Percentiles rank a stretch among this genome's conserved stretches.
Conservation (phyloP, 495 filamentous ascomycete species). For the Jackrogersella multiformis region DNA sequence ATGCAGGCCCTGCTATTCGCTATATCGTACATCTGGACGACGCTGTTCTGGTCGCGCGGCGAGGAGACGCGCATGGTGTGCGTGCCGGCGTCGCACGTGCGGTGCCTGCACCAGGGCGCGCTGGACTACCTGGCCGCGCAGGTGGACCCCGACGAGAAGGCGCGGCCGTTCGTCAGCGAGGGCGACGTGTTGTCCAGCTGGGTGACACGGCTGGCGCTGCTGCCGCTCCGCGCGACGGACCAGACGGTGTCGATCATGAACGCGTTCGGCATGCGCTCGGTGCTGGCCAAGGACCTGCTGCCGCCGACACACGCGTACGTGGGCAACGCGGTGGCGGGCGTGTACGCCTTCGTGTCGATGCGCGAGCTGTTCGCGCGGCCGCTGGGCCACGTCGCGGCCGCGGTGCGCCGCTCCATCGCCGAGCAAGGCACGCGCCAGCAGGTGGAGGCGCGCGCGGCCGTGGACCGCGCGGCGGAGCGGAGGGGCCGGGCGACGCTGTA, state of each 20-base stretch:
- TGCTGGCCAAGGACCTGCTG: constrained; percentile 37
- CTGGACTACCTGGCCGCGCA: constrained; percentile 41
- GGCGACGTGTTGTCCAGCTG: constrained; percentile 54
- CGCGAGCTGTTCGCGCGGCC: constrained; percentile 49
- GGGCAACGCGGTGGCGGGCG: constrained; percentile 43
- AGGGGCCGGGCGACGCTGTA: constrained; percentile 42
- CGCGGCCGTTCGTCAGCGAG: constrained; percentile 54
- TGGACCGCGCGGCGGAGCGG: constrained; percentile 7
- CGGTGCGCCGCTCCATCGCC: constrained; percentile 50
- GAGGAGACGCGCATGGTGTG: constrained; percentile 53
- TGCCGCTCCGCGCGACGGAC: constrained; percentile 20
- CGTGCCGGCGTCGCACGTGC: constrained; percentile 43
- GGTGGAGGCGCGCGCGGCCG: constrained; percentile 48
- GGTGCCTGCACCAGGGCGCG: constrained; percentile 37
- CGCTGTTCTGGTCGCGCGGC: constrained; percentile 37
- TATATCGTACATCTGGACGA: constrained; percentile 39
- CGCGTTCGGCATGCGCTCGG: constrained; percentile 45
- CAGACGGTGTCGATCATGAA: constrained; percentile 46
- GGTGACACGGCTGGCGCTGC: constrained; percentile 42
- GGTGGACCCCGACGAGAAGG: constrained; percentile 33
- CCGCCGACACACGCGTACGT: constrained; percentile 45
- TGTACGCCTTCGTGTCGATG: constrained; percentile 47
- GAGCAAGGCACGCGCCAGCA: constrained; percentile 57
- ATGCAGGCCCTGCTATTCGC: constrained; percentile 44
- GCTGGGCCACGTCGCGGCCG: constrained; percentile 48